A percentile compares a stretch with the other conserved stretches of the same genome.
These are phyloP conservation scores for Sugiyamaella sp. DNA, from an alignment of 1,139 yeast genomes.

Conservation along the genomic window DNA sequence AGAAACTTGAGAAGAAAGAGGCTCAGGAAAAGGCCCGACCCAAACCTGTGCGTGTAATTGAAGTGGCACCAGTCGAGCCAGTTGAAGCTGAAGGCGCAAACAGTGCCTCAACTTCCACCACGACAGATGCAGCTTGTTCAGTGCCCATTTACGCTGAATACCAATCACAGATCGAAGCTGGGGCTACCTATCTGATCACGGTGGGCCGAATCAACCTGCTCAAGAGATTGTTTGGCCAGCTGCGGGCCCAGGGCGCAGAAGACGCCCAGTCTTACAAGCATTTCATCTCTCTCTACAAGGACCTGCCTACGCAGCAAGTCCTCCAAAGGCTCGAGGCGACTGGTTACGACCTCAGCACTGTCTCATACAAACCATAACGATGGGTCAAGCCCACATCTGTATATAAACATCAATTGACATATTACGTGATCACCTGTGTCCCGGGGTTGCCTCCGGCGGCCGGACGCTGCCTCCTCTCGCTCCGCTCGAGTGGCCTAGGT, in stretches of 20 bases:
- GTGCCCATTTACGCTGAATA: constrained; percentile 56
- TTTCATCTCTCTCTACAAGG: constrained; percentile 42
- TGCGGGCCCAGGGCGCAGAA: constrained; percentile 50
- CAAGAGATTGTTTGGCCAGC: constrained; percentile 53
- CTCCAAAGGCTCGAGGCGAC: constrained; percentile 41
- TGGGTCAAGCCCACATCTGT: background rate
- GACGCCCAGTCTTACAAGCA: constrained; percentile 51
- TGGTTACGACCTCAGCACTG: constrained; percentile 45
- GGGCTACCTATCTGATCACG: constrained; percentile 50
- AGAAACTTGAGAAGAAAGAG: constrained; percentile 34
- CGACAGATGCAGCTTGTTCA: constrained; percentile 3
- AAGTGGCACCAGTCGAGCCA: background rate
- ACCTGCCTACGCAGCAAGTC: constrained; percentile 41
- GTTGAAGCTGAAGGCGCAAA: background rate
- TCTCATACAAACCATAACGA: constrained; percentile 13
- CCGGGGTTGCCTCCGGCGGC: constrained; percentile 1
- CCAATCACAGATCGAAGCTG: constrained; percentile 39
- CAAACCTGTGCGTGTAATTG: constrained; percentile 26
- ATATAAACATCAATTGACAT: background rate
- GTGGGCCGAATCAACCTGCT: constrained; percentile 69
- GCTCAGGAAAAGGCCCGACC: constrained; percentile 36
- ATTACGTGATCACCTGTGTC: background rate
- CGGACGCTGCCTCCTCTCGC: background rate
- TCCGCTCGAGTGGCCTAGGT: background rate
- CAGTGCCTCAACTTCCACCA: constrained; percentile 21